Evolutionary conservation across 257 asterid genomes (phyloP), one percentile per base, ranked within the genome.

Genomic region (Petunia axillaris): DNA sequence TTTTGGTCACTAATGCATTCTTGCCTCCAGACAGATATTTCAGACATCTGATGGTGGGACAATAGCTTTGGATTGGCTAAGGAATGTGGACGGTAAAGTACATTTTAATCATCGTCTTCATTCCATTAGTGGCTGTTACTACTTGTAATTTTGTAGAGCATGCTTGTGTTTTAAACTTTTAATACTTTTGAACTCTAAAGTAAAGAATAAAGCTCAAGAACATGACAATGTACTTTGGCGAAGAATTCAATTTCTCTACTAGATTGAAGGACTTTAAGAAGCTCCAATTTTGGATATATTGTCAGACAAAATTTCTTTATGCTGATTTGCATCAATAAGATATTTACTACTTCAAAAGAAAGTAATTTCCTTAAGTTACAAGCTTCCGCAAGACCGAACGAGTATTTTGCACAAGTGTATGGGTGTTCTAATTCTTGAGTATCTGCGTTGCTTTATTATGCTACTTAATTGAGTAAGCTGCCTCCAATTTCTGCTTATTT

Each of bases 31-130:
- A 83, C 91, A 94, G 88, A 84, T 94, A 39, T 94, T 89, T 84
- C 84, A 76, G 38, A 81, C 93, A 36, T 81, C 90, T 57, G 97
- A 94, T 83, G 98, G 97, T 16, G 98, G 97, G 80, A 94, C 95
- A 14, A 54, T 94, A 80, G 97, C 98, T 81, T 81, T 94, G 87
- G 98, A 94, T 85, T 94, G 98, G 98, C 89, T 90, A 78, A 85
- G 71, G 84, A 87, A 84, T 44, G 82, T 53, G 1, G 89, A 89
- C 79, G 98, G 95, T 94, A 83, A 78, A 68, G 64, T 75, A 78
- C 46, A 73, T 73, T 48, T 40, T 50, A 36, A 16, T 9, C 62
- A 50, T 58, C 3, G 8, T 57, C 4, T 40, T 50, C 78, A 46
- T 70, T 70, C 25, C 11, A 70, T 9, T n/a, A 46, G 2, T 41